These are phyloP conservation scores for Chlorella sorokiniana DNA, from an alignment of 139 green algal species.

Conservation along the genomic window DNA sequence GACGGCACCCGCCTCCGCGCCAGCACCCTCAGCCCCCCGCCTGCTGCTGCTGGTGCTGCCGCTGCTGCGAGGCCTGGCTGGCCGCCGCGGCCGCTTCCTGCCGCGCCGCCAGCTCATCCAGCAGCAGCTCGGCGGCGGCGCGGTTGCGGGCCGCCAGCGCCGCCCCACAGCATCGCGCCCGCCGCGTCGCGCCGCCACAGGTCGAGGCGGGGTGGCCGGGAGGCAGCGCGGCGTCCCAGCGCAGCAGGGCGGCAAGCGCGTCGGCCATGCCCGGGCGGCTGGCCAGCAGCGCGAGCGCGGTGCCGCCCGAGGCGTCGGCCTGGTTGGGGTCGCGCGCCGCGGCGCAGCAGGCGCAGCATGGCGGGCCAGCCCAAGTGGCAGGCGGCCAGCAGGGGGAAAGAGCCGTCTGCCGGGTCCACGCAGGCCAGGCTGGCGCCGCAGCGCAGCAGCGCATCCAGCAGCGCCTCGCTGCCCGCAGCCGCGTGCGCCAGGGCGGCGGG, in stretches of 20 bases:
- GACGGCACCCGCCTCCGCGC: background rate
- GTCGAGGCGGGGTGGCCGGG: background rate
- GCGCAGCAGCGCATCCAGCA: slow-evolving; percentile 16
- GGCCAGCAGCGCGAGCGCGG: slow-evolving; percentile 9
- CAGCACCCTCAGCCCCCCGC: background rate
- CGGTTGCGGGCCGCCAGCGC: slow-evolving; percentile 8
- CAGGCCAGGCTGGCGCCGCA: background rate
- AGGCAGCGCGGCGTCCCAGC: background rate
- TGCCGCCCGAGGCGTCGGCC: background rate
- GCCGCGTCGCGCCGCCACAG: background rate
- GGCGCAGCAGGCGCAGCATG: slow-evolving; percentile 24
- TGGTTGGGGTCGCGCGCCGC: slow-evolving; percentile 19
- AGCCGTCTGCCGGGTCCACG: slow-evolving; percentile 4
- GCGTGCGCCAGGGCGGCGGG: slow-evolving; percentile 1
- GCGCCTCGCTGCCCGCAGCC: slow-evolving; percentile 12
- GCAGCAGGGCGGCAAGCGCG: background rate
- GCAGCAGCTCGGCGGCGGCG: slow-evolving; percentile 9
- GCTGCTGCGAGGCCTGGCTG: too few relatives aligned
- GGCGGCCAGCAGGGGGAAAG: slow-evolving; percentile 17
- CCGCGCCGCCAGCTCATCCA: background rate
- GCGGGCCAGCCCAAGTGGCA: background rate
- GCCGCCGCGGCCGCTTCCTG: too few relatives aligned
- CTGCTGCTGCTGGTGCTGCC: background rate
- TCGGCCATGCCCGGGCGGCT: slow-evolving; percentile 5
- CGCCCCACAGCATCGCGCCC: slow-evolving; percentile 7